A percentile compares a stretch with the other conserved stretches of the same genome.
These are phyloP conservation scores for Boechera stricta DNA, from an alignment of 345 rosid genomes.

Conservation along the genomic window DNA sequence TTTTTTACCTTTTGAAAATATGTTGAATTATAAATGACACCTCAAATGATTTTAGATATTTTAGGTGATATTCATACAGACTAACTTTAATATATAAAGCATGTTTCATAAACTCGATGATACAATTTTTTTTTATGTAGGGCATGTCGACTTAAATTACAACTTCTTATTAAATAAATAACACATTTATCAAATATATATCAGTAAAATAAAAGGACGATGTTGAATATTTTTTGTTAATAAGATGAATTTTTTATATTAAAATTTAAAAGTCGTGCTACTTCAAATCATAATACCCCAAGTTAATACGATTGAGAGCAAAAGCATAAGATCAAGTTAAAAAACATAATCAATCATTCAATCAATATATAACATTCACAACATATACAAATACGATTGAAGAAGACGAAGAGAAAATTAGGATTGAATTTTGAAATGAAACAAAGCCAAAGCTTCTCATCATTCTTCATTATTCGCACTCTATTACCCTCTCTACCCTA, in stretches of 20 bases:
- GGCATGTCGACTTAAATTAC: neutral
- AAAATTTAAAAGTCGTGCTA: too few relatives aligned
- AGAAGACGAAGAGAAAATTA: conserved; percentile 4
- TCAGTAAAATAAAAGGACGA: too few relatives aligned
- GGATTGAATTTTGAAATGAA: conserved; percentile 32
- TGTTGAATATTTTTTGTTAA: too few relatives aligned
- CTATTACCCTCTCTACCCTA: conserved; percentile 41
- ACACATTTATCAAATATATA: neutral
- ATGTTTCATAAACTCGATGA: neutral
- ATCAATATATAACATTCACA: too few relatives aligned
- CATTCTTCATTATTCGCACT: conserved; percentile 47
- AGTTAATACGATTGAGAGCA: too few relatives aligned
- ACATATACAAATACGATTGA: neutral
- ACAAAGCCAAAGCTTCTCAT: conserved; percentile 38
- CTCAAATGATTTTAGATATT: neutral
- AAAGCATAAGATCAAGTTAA: too few relatives aligned
- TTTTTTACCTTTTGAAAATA: neutral
- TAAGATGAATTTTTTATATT: too few relatives aligned
- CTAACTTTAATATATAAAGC: neutral
- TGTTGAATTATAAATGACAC: neutral
- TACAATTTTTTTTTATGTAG: neutral
- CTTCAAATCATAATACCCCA: too few relatives aligned
- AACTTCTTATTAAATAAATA: neutral
- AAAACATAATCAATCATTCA: too few relatives aligned
- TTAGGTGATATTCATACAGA: neutral